A percentile compares a stretch with the other conserved stretches of the same genome.
Conservation (phyloP, 306 rosid species). For the Lagenaria siceraria region DNA sequence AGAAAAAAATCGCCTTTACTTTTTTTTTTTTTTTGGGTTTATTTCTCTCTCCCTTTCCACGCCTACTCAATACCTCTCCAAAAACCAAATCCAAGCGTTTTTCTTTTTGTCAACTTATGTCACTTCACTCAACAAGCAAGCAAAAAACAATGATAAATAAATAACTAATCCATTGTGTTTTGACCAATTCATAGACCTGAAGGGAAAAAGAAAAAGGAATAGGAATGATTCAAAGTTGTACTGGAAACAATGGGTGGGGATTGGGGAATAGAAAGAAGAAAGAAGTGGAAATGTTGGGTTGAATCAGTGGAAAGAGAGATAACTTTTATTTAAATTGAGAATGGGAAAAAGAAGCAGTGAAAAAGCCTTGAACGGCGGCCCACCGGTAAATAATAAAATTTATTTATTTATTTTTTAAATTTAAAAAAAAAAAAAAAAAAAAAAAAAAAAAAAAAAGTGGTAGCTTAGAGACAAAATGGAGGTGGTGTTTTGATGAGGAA, state of each 20-base stretch:
- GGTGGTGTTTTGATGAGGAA: constrained; percentile 24
- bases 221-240: background rate
- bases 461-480: constrained; percentile 35
- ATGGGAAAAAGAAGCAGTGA: background rate
- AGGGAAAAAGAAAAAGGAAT: background rate
- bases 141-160: no score
- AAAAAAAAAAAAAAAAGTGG: background rate
- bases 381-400: background rate
- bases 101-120: background rate
- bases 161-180: background rate
- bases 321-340: background rate
- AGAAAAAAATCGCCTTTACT: background rate
- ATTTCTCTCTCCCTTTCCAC: background rate
- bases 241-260: background rate
- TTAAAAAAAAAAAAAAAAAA: no score
- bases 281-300: background rate
- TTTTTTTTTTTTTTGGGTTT: no score
- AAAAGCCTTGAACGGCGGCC: constrained; percentile 16
- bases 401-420: no score
- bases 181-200: background rate
- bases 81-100: background rate
- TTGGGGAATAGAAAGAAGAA: no score
- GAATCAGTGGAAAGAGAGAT: background rate
- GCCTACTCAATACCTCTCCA: background rate
- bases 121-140: background rate